Evolutionary conservation across 169 alveolate genomes (phyloP).

Genomic region (Eimeria tenella): DNA sequence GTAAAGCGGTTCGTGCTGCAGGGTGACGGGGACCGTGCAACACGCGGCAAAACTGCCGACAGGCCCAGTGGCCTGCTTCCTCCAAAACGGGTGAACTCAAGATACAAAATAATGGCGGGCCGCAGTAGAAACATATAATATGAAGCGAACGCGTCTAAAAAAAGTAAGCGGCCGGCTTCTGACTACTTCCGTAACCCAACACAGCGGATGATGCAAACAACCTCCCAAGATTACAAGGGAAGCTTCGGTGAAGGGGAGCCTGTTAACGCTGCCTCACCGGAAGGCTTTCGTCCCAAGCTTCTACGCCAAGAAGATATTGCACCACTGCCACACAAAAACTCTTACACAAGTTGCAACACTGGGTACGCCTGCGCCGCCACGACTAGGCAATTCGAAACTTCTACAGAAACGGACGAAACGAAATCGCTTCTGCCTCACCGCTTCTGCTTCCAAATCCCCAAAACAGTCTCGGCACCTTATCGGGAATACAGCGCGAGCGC

Average conservation of each 20-base stretch:
- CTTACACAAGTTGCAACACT: slow-evolving; percentile 6
- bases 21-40: slow-evolving; percentile 54
- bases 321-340: slow-evolving; percentile 20
- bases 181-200: slow-evolving; percentile 36
- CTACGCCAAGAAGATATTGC: slow-evolving; percentile 24
- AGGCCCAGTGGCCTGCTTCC: slow-evolving; percentile 71
- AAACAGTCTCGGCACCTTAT: slow-evolving; percentile 5
- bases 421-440: background rate
- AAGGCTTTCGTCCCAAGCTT: slow-evolving; percentile 7
- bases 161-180: slow-evolving; percentile 18
- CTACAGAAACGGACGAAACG: background rate
- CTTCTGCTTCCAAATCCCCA: background rate
- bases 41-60: slow-evolving; percentile 72
- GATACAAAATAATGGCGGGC: background rate
- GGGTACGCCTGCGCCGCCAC: slow-evolving; percentile 26
- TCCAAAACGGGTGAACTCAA: slow-evolving; percentile 43
- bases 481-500: too few relatives aligned
- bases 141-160: slow-evolving; percentile 29
- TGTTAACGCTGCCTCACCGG: slow-evolving; percentile 19
- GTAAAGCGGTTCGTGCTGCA: slow-evolving; percentile 38
- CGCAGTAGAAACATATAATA: background rate
- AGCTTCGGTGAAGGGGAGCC: background rate
- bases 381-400: slow-evolving; percentile 37
- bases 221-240: slow-evolving; percentile 34
- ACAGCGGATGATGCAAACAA: slow-evolving; percentile 49